phyloP scores from a whole-genome alignment of 2,329 filamentous ascomycete genomes.

The Colletotrichum scovillei region DNA sequence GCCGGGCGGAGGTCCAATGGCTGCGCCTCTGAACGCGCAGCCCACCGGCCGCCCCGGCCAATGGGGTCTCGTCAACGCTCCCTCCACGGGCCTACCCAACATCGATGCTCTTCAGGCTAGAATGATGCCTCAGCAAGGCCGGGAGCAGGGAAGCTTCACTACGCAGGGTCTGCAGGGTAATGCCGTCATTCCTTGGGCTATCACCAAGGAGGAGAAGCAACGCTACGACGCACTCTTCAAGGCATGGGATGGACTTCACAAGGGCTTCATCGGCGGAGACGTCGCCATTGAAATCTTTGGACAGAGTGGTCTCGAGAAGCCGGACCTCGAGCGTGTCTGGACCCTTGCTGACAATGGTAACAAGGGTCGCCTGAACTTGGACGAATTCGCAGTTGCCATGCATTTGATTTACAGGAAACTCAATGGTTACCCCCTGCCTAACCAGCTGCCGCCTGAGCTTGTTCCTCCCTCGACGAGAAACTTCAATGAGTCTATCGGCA shows the following conservation, averaged over 20 bases:
- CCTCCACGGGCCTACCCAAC: constrained; percentile 88
- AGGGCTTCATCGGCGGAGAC: constrained; percentile 90
- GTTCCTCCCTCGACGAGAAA: constrained; percentile 95
- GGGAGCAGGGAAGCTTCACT: constrained; percentile 85
- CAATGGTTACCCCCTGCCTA: constrained; percentile 93
- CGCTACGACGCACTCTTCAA: constrained; percentile 95
- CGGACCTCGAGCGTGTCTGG: constrained; percentile 93
- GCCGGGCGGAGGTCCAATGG: constrained; percentile 71
- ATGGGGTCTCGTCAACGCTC: constrained; percentile 98
- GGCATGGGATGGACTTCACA: constrained; percentile 94
- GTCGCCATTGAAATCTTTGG: constrained; percentile 97
- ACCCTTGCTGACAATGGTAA: constrained; percentile 94
- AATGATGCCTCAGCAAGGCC: constrained; percentile 97
- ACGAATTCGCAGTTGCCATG: constrained; percentile 99
- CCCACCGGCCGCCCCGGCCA: constrained; percentile 93
- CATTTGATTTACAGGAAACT: constrained; percentile 98
- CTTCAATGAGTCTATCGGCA: constrained; percentile 90
- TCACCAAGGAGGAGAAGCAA: constrained; percentile 98
- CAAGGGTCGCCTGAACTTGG: constrained; percentile 91
- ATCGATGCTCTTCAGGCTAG: constrained; percentile 92
- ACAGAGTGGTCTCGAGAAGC: constrained; percentile 91
- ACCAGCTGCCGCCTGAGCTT: constrained; percentile 88
- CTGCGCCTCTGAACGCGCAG: constrained; percentile 83
- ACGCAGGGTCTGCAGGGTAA: constrained; percentile 91
- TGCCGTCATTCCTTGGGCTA: constrained; percentile 96